Evolutionary conservation across 768 basidiomycete genomes (phyloP).

Genomic region (Russula griseocarnosa): DNA sequence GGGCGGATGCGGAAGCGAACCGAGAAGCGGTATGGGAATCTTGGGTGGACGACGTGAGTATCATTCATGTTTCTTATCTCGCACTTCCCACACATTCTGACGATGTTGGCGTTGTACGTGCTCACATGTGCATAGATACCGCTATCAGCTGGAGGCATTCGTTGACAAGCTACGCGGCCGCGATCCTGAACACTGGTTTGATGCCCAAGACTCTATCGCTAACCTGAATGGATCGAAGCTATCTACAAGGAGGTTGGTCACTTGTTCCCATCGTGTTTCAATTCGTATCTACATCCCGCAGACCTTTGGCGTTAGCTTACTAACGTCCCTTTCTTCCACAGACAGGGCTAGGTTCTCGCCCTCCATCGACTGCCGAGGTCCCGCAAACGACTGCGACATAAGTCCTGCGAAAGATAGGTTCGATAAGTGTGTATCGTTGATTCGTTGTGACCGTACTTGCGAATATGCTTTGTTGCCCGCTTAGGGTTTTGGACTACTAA

Average conservation of each 20-base stretch:
- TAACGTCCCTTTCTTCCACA: neutral
- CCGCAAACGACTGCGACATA: slow-evolving; percentile 5
- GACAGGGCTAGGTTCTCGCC: slow-evolving; percentile 22
- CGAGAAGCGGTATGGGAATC: slow-evolving; percentile 49
- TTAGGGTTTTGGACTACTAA: too few relatives aligned
- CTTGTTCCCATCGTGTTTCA: neutral
- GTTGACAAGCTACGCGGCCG: slow-evolving; percentile 48
- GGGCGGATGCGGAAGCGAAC: slow-evolving; percentile 32
- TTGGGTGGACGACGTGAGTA: slow-evolving; percentile 45
- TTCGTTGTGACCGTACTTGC: too few relatives aligned
- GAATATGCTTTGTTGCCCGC: neutral
- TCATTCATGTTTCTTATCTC: neutral
- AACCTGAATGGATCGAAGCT: slow-evolving; percentile 27
- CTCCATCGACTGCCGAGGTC: slow-evolving; percentile 17
- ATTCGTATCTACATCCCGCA: neutral
- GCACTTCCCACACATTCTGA: neutral
- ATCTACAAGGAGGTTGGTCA: slow-evolving; percentile 26
- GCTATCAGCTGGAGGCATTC: slow-evolving; percentile 56
- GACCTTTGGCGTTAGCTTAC: neutral
- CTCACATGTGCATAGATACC: slow-evolving; percentile 36
- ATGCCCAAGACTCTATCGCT: slow-evolving; percentile 21
- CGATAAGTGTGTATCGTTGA: neutral
- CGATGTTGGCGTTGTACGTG: neutral
- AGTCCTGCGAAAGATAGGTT: neutral
- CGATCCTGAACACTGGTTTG: slow-evolving; percentile 40